Evolutionary conservation across 2,329 filamentous ascomycete species (phyloP).

Genomic region (Catunica adiposa): DNA sequence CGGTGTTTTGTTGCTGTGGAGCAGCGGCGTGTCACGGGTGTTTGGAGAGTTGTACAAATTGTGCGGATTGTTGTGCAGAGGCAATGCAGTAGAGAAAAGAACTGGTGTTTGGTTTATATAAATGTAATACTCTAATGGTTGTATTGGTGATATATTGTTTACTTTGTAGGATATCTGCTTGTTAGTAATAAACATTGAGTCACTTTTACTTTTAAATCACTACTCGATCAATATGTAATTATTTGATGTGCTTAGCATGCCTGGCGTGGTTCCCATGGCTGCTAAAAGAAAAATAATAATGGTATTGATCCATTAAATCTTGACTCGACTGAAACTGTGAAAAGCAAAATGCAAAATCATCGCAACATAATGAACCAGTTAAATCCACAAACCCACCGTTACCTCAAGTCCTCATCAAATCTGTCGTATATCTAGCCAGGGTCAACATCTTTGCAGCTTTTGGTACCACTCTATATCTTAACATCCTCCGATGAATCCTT

Average conservation of each 20-base stretch:
- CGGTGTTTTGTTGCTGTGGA: constrained; percentile 2
- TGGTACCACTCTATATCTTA: not conserved
- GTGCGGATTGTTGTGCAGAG: constrained; percentile 1
- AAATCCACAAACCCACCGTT: not conserved
- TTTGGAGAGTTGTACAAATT: constrained; percentile 1
- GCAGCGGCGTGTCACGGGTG: not conserved
- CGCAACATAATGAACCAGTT: constrained; percentile 1
- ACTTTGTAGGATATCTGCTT: not conserved
- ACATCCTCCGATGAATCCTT: too few species aligned
- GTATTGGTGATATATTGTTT: not conserved
- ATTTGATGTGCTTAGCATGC: too few species aligned
- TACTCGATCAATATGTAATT: not conserved
- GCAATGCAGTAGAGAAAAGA: not conserved
- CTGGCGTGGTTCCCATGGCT: not conserved
- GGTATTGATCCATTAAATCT: not conserved
- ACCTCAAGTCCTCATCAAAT: not conserved
- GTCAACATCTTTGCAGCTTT: not conserved
- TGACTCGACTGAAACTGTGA: not conserved
- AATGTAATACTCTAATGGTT: not conserved
- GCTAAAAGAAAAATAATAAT: not conserved
- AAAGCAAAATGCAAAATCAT: constrained; percentile 10
- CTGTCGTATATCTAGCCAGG: too few species aligned
- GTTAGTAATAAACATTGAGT: not conserved
- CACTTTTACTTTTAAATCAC: not conserved
- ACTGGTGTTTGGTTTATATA: not conserved